Evolutionary conservation across 1,284 basidiomycete species (phyloP).

Genomic region (Anthracocystis panici-leucophaei): DNA sequence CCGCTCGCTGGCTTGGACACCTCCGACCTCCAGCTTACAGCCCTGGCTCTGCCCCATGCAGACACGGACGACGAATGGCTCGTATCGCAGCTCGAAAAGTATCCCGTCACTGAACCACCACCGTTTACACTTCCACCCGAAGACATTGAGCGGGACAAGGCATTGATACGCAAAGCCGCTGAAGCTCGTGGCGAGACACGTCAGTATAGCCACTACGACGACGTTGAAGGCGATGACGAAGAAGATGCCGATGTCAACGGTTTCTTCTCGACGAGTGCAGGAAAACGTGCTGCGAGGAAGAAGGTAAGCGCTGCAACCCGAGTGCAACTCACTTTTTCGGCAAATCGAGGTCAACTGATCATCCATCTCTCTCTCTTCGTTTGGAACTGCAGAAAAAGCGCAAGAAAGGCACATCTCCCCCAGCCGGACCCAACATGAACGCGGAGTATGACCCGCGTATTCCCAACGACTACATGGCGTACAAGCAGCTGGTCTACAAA

Average conservation of each 20-base stretch:
- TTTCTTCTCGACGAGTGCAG: conserved; percentile 37
- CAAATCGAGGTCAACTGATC: no score
- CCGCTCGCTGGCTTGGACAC: conserved; percentile 1
- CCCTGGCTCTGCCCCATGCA: conserved; percentile 20
- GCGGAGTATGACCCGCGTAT: conserved; percentile 63
- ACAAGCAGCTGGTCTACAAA: conserved; percentile 52
- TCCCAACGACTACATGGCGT: conserved; percentile 64
- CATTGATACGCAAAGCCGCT: conserved; percentile 11
- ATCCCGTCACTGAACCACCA: conserved; percentile 23
- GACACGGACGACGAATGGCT: conserved; percentile 25
- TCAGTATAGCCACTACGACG: conserved; percentile 9
- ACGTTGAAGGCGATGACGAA: conserved; percentile 23
- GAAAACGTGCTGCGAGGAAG: conserved; percentile 35
- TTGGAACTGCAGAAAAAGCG: conserved; percentile 34
- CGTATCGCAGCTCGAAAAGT: conserved; percentile 15
- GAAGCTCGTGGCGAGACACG: conserved; percentile 24
- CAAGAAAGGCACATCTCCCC: conserved; percentile 36
- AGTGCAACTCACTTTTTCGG: background rate
- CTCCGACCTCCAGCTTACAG: conserved; percentile 27
- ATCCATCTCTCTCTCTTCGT: no score
- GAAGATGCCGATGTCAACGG: conserved; percentile 61
- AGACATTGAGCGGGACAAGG: conserved; percentile 42
- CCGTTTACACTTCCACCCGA: conserved; percentile 29
- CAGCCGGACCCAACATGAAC: conserved; percentile 46
- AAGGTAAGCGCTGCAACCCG: conserved; percentile 30